Conservation (phyloP, 2,329 filamentous ascomycete species). For the Fusarium multiceps region DNA sequence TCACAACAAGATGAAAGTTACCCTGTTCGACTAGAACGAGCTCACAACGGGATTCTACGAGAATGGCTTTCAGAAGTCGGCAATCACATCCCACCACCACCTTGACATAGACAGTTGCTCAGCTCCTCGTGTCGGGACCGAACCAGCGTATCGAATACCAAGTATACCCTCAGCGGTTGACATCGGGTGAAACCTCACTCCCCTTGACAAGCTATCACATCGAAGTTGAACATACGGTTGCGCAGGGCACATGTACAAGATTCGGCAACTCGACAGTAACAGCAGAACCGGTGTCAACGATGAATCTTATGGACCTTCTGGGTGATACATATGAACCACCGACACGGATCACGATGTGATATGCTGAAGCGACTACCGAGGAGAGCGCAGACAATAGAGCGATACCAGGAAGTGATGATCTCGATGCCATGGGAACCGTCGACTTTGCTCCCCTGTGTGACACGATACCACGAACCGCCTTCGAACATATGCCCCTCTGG, state of each 20-base stretch:
- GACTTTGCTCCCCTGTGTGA: constrained; percentile 27
- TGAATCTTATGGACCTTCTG: not conserved
- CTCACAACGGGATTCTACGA: not conserved
- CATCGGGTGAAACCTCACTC: constrained; percentile 15
- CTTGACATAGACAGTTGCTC: not conserved
- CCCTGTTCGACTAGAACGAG: not conserved
- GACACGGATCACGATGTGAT: constrained; percentile 7
- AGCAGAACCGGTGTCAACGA: not conserved
- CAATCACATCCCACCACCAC: not conserved
- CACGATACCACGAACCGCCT: constrained; percentile 10
- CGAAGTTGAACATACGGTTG: constrained; percentile 20
- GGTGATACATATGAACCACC: not conserved
- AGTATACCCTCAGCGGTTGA: fast-evolving
- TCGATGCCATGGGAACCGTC: constrained; percentile 20
- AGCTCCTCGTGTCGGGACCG: constrained; percentile 1
- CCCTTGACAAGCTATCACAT: constrained; percentile 34
- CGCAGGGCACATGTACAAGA: constrained; percentile 9
- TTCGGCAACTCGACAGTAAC: constrained; percentile 22
- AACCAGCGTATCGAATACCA: not conserved
- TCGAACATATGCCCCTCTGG: constrained; percentile 26
- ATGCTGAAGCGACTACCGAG: constrained; percentile 15
- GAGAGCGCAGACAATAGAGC: constrained; percentile 5
- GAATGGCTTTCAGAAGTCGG: fast-evolving
- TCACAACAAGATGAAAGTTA: not conserved
- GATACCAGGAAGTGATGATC: constrained; percentile 32